A percentile compares a stretch with the other conserved stretches of the same genome.
Conservation (phyloP, 768 basidiomycete species). For the Kwoniella heveanensis region DNA sequence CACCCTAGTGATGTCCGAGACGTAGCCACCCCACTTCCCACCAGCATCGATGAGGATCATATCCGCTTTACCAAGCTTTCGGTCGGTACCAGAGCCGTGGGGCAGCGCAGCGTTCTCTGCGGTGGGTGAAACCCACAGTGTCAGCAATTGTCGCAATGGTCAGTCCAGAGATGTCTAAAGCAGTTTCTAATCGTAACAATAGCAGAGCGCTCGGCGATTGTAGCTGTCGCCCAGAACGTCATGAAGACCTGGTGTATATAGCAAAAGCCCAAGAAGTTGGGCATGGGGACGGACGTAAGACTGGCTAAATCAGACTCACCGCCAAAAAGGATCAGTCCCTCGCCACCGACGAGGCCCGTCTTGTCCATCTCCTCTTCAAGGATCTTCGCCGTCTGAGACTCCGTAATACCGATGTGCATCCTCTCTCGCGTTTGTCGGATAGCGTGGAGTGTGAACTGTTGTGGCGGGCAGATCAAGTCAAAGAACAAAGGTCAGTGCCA, state of each 20-base stretch:
- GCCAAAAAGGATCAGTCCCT: constrained; percentile 74
- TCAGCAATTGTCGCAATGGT: too few relatives aligned
- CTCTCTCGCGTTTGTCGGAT: constrained; percentile 67
- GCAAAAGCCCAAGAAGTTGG: too few relatives aligned
- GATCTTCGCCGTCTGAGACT: constrained; percentile 69
- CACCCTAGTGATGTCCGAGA: constrained; percentile 77
- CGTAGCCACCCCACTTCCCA: constrained; percentile 71
- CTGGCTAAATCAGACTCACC: constrained; percentile 60
- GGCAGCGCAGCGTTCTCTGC: constrained; percentile 85
- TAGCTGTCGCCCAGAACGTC: too few relatives aligned
- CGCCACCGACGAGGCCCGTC: constrained; percentile 65
- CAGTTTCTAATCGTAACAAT: too few relatives aligned
- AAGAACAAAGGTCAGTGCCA: too few relatives aligned
- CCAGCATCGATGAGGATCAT: constrained; percentile 75
- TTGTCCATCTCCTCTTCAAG: constrained; percentile 63
- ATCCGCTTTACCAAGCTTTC: constrained; percentile 63
- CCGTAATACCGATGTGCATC: constrained; percentile 72
- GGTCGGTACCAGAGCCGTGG: constrained; percentile 77
- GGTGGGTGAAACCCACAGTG: too few relatives aligned
- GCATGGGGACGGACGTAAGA: neutral
- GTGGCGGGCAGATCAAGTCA: too few relatives aligned
- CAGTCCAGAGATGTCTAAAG: too few relatives aligned
- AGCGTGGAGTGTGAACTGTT: constrained; percentile 79
- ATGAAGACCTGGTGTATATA: too few relatives aligned
- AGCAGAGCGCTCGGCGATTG: too few relatives aligned